A percentile compares a stretch with the other conserved stretches of the same genome.
Conservation (phyloP, 768 basidiomycete genomes). For the Infundibulicybe gibba region DNA sequence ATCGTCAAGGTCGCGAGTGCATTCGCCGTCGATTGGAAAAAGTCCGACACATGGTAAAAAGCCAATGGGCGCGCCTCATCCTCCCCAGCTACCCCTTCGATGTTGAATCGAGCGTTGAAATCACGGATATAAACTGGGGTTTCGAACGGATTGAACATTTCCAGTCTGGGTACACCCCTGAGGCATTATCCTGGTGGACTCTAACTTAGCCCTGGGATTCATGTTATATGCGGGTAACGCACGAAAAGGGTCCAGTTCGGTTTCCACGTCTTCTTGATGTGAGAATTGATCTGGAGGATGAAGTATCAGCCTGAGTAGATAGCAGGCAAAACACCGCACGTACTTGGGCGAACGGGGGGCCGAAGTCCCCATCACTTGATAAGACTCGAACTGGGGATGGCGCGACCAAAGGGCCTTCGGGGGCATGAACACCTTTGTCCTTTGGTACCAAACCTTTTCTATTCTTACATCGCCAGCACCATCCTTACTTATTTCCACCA, state of each 20-base stretch:
- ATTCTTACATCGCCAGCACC: too few relatives aligned
- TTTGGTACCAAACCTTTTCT: conserved; percentile 20
- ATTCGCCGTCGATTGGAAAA: conserved; percentile 22
- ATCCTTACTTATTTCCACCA: conserved; percentile 5
- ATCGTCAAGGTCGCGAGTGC: conserved; percentile 16
- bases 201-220: too few relatives aligned
- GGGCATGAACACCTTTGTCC: conserved; percentile 16
- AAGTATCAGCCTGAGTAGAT: too few relatives aligned
- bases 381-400: conserved; percentile 17
- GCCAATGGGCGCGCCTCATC: conserved; percentile 16
- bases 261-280: conserved; percentile 17
- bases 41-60: conserved; percentile 15
- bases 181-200: too few relatives aligned
- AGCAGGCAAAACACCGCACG: too few relatives aligned
- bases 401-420: conserved; percentile 15
- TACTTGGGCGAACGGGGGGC: too few relatives aligned
- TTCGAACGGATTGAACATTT: too few relatives aligned
- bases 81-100: conserved; percentile 10
- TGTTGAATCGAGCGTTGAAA: too few relatives aligned
- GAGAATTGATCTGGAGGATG: too few relatives aligned
- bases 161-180: too few relatives aligned
- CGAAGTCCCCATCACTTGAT: conserved; percentile 6
- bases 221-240: too few relatives aligned
- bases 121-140: too few relatives aligned
- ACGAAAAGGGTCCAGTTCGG: conserved; percentile 20